A percentile compares a stretch with the other conserved stretches of the same genome.
Conservation (phyloP, 345 rosid genomes). For the Citropsis articulata region DNA sequence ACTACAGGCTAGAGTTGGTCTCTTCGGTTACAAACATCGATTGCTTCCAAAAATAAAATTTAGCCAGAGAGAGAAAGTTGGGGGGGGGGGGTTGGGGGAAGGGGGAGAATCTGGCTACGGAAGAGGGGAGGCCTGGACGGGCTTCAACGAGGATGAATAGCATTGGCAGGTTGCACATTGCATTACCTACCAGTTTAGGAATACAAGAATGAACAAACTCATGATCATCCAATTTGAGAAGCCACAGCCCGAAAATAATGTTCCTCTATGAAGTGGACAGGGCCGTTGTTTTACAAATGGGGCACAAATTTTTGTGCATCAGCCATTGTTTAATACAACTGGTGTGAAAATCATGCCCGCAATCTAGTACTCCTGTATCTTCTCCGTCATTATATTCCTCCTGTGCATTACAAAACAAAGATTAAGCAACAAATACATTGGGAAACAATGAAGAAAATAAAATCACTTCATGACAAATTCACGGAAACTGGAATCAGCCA, state of each 20-base stretch:
- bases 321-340: slow-evolving; percentile 78
- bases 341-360: slow-evolving; percentile 75
- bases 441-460: neutral
- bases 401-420: slow-evolving; percentile 39
- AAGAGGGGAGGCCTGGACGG: neutral
- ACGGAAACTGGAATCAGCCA: neutral
- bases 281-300: slow-evolving; percentile 80
- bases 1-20: slow-evolving; percentile 16
- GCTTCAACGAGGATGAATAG: slow-evolving; percentile 4
- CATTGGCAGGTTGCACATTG: slow-evolving; percentile 2
- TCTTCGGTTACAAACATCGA: slow-evolving; percentile 8
- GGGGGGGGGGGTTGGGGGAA: neutral
- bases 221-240: slow-evolving; percentile 6
- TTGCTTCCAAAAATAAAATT: slow-evolving; percentile 1
- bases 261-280: slow-evolving; percentile 37
- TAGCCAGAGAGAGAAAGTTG: neutral
- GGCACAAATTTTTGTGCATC: slow-evolving; percentile 79
- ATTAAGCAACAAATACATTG: neutral
- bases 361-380: slow-evolving; percentile 65
- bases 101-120: neutral
- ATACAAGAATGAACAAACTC: slow-evolving; percentile 8
- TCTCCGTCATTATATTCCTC: slow-evolving; percentile 71
- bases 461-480: slow-evolving; percentile 34
- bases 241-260: slow-evolving; percentile 10
- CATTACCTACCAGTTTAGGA: slow-evolving; percentile 11